Base-by-base conservation (phyloP, 257 asterid genomes). In the Knoxia roxburghii region DNA sequence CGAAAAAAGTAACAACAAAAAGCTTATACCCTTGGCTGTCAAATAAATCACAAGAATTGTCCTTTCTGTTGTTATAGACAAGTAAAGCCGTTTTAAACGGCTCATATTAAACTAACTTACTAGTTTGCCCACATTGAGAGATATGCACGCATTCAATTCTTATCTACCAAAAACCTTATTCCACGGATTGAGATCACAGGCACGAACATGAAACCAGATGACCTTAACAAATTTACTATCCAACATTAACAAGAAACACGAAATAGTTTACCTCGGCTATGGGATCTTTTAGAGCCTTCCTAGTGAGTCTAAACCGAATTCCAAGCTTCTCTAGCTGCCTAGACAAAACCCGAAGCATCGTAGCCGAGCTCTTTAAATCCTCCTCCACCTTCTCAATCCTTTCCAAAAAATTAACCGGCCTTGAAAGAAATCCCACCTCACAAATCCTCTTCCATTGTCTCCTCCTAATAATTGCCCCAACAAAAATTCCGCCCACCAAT, bases 271-370 rank as follows among this genome's bases (percentile, higher is more conserved):
- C 96, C 96, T 92, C 82, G 23, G 84, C 80, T 68, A 93, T 82
- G 10, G 97, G 95, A 12, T 89, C 90, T 83, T 85, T 90, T 49
- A 88, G 83, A 75, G 94, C 70, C 81, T 77, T 90, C 68, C 89
- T 81, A 57, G 88, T 68, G 63, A 85, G 80, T 57, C 95, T 82
- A 67, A 90, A 83, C 76, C 96, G 85, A 78, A 78, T 76, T 45
- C 91, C 95, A 21, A 93, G 89, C 84, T 90, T 93, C 85, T 90
- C 97, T 56, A 93, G 79, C 72, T 85, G 97, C 83, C 97, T 85
- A 39, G 96, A 78, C 73, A 87, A 68, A 64, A 78, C 88, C 75
- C 82, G 85, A 72, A 88, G 68, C 17, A 89, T 73, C 0, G 87
- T 80, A 3, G 80, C 75, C 5, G 87, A 84, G 75, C 85, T 84